Conservation (phyloP, 2,329 filamentous ascomycete species). For the Trichophaea hybrida region DNA sequence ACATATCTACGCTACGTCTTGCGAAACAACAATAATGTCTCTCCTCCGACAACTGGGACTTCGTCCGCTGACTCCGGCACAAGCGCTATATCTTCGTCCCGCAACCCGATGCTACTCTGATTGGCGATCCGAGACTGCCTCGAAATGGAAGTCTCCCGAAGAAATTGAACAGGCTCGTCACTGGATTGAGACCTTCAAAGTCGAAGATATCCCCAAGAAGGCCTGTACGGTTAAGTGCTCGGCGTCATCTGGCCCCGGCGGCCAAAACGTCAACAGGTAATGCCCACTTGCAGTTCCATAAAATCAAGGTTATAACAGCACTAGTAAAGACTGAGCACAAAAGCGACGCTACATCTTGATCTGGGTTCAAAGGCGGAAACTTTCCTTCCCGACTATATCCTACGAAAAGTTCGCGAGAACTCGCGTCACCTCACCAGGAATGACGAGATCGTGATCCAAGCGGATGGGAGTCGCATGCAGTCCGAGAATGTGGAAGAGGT, state of each 20-base stretch:
- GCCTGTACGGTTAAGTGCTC: conserved; percentile 12
- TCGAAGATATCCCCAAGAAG: conserved; percentile 15
- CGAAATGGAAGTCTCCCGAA: conserved; percentile 10
- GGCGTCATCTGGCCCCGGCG: conserved; percentile 23
- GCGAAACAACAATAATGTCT: not conserved
- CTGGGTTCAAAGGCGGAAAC: conserved; percentile 4
- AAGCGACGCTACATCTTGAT: conserved; percentile 22
- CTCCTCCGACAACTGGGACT: not conserved
- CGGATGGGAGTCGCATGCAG: conserved; percentile 18
- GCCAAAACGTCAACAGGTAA: conserved; percentile 25
- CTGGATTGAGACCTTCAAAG: conserved; percentile 21
- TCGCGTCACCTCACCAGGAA: conserved; percentile 20
- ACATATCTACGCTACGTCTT: no score
- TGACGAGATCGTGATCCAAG: conserved; percentile 22
- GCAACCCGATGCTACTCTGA: not conserved
- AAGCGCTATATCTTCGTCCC: not conserved
- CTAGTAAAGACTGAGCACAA: conserved; percentile 12
- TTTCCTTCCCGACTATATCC: conserved; percentile 18
- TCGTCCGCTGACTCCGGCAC: not conserved
- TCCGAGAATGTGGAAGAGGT: conserved; percentile 18
- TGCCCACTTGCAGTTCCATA: not conserved
- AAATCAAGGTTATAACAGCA: not conserved
- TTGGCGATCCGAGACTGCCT: not conserved
- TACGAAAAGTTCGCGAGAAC: conserved; percentile 20
- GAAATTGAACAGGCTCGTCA: conserved; percentile 17